Evolutionary conservation across 192 early-diverging fungal species (phyloP).

Genomic region (Coemansia sp.): DNA sequence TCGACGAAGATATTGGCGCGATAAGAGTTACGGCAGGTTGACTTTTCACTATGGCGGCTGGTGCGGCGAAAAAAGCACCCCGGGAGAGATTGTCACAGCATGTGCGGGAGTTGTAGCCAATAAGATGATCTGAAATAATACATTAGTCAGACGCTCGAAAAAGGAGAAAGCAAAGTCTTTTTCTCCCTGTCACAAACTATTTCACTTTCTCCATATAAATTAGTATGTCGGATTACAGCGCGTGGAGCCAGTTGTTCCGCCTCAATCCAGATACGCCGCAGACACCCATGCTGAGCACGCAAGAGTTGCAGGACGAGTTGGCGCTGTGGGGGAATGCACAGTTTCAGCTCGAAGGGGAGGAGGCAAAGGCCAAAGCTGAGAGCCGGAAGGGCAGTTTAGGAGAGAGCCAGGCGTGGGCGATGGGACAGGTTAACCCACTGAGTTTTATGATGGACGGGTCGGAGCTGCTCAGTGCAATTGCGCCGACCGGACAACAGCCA

Average conservation of each 20-base stretch:
- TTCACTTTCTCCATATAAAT: neutral
- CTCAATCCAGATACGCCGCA: constrained; percentile 58
- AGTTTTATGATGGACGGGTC: constrained; percentile 41
- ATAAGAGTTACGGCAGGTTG: neutral
- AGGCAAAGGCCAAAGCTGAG: constrained; percentile 8
- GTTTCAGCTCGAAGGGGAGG: constrained; percentile 60
- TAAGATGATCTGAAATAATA: neutral
- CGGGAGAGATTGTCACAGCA: neutral
- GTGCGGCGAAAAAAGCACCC: neutral
- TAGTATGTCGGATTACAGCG: constrained; percentile 44
- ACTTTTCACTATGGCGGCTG: neutral
- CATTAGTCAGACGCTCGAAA: neutral
- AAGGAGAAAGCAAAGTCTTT: neutral
- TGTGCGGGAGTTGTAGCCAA: constrained; percentile 4
- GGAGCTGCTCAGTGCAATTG: constrained; percentile 34
- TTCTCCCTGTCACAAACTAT: neutral
- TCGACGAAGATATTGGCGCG: neutral
- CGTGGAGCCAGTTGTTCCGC: constrained; percentile 49
- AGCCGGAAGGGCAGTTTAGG: constrained; percentile 6
- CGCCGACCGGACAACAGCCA: constrained; percentile 11
- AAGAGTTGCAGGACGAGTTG: constrained; percentile 66
- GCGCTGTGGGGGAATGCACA: constrained; percentile 69
- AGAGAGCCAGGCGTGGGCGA: neutral
- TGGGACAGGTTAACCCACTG: constrained; percentile 23
- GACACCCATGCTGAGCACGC: constrained; percentile 56